Evolutionary conservation across 2,329 filamentous ascomycete genomes (phyloP), one percentile per base, ranked within the genome.

Genomic region (Incumbomyces lentus): DNA sequence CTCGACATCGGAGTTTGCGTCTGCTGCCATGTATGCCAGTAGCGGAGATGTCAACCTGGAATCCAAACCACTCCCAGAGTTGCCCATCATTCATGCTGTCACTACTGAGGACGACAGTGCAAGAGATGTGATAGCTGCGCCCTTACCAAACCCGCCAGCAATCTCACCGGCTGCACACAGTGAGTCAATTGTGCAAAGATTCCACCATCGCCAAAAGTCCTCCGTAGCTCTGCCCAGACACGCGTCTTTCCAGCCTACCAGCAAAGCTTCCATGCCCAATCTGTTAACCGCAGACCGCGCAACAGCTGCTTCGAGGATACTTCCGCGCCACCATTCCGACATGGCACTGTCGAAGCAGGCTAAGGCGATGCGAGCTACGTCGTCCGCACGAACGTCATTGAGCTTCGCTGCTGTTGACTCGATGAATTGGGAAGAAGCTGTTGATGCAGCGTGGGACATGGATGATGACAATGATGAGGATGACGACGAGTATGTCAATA

Each of bases 371-470:
- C 41, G 37, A 31, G 37, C 39, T 14, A 45, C 29, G 19, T 32
- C 44, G 19, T 43, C 46, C 37, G 36, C 45, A 16, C 45, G 50
- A 19, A 40, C 47, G 14, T 54, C 52, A 3, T 31, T 54, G 29
- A 50, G 49, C 13, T 39, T 55, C 34, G 50, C 49, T 19, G 40
- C 41, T n/a, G 47, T 52, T 31, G 44, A 53, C 14, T 49, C 55
- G 31, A 50, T 49, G 19, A 48, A 54, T 46, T 57, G 55, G 55
- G 55, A 57, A 33, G 52, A 55, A 34, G 55, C 55, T 11, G 52
- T 57, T 29, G 55, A 57, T 41, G 52, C 54, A 35, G 52, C 55
- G 26, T 57, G 55, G 55, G 53, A 57, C 35, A n/a, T 32, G 31
- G 13, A n/a, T 35, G 49, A 53, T 37, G 52, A 45, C 5, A 36